Base-by-base conservation (phyloP, 1,284 basidiomycete genomes). In the Heterobasidion occidentale region DNA sequence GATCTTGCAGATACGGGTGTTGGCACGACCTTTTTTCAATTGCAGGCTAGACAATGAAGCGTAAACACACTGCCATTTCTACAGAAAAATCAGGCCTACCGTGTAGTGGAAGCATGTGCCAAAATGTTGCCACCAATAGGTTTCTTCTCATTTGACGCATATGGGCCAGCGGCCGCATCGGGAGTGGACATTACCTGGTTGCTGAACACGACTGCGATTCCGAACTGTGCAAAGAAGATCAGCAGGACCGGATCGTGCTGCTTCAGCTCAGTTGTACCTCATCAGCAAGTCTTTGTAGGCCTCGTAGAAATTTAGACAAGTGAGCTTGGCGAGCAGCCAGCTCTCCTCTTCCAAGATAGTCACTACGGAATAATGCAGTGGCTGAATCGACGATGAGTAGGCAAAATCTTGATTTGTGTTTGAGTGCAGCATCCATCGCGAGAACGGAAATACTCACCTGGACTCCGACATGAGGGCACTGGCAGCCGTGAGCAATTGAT, bases 101-200 rank as follows among this genome's bases (percentile, higher is more conserved):
- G 83, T 52, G 94, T 97, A 11, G 94, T 97, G 0, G 93, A 94
- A 9, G 94, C 94, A 72, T 97, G 94, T 0, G 94, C 94, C 77
- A 97, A 89, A 66, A 97, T 97, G 70, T 97, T 97, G 38, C 94
- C 94, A 52, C 94, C 94, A 60, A 99, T 97, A 5, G 96, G 96
- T 71, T 98, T 99, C 80, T 98, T 98, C 74, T 96, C 92, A 62
- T 94, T 93, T 9, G 83, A 80, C 15, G 86, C 86, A 65, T 94
- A 96, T 51, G 91, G 91, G 8, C 89, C 90, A 27, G 90, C 90
- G n/a, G 90, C 86, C 12, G 91, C 92, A 67, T 99, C 97, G 1
- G 97, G 96, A 62, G 89, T 95, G 15, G 97, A 98, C 78, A 99
- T 98, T 59, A 99, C 97, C 72, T 99, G 97, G 69, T 99, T 99